These are phyloP conservation scores for Colletotrichum agaves DNA, from an alignment of 2,329 filamentous ascomycete species.

Conservation along the genomic window DNA sequence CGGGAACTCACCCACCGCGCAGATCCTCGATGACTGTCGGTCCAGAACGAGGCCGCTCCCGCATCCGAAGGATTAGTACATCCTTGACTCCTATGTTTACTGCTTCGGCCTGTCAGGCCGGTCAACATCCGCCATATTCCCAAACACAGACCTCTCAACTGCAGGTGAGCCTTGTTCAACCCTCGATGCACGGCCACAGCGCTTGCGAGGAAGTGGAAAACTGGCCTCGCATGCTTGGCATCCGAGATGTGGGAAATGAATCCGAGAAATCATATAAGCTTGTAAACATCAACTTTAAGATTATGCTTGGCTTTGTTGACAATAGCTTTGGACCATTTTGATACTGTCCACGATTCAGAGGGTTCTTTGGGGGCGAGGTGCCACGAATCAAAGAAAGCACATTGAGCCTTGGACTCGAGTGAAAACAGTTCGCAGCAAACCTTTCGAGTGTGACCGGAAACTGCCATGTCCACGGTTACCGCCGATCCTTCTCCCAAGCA, in stretches of 20 bases:
- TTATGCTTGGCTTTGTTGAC: not conserved
- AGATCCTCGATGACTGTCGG: not conserved
- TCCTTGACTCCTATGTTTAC: not conserved
- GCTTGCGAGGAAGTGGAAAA: not conserved
- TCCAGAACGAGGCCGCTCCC: slow-evolving; percentile 11
- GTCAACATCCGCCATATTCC: slow-evolving; percentile 10
- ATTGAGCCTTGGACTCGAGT: not conserved
- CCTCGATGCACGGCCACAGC: slow-evolving; percentile 1
- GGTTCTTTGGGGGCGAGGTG: not conserved
- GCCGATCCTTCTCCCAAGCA: slow-evolving; percentile 4
- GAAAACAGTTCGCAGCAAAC: not conserved
- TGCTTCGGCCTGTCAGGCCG: slow-evolving; percentile 11
- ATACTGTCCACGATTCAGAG: not conserved
- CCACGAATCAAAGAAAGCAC: not conserved
- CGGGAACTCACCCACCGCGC: not conserved
- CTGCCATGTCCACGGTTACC: not conserved
- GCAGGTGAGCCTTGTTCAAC: slow-evolving; percentile 23
- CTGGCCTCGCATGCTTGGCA: not conserved
- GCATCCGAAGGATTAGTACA: not conserved
- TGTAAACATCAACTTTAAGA: slow-evolving; percentile 10
- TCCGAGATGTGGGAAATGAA: not conserved
- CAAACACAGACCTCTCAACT: slow-evolving; percentile 26
- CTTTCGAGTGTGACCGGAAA: not conserved
- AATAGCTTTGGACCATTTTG: not conserved
- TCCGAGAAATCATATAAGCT: not conserved